phyloP scores from a whole-genome alignment of 345 rosid species.

The Eucalyptus marginata region DNA sequence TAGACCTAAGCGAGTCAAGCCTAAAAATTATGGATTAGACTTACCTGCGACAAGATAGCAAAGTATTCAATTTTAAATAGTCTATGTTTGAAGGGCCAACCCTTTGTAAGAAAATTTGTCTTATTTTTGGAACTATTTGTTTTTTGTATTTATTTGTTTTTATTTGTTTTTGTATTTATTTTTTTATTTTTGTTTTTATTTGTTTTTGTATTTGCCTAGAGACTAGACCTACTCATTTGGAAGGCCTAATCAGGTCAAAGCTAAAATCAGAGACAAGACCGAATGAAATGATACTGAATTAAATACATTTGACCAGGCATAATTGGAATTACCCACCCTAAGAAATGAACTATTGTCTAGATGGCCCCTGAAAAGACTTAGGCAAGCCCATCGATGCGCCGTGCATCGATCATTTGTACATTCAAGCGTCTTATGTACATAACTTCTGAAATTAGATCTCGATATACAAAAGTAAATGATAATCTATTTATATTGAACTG shows the following conservation, averaged over 20 bases:
- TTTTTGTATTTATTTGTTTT: too few species aligned
- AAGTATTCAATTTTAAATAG: background rate
- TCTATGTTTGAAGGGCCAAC: background rate
- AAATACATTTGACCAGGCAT: background rate
- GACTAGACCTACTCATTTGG: background rate
- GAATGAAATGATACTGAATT: background rate
- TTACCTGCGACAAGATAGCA: background rate
- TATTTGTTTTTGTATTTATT: too few species aligned
- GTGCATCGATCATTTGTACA: background rate
- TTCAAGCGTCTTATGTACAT: rapidly evolving
- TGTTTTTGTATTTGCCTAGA: too few species aligned
- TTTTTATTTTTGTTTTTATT: too few species aligned
- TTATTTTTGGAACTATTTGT: too few species aligned
- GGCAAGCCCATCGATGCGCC: rapidly evolving
- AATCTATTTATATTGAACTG: background rate
- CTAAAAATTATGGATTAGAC: background rate
- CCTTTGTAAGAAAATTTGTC: too few species aligned
- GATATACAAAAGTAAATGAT: background rate
- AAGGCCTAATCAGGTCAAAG: background rate
- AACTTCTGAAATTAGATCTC: background rate
- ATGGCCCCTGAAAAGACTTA: background rate
- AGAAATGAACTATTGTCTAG: background rate
- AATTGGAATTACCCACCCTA: background rate
- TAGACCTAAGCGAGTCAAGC: background rate
- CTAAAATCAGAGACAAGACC: background rate